phyloP scores from a whole-genome alignment of 2,329 filamentous ascomycete species.

The Colletotrichum chrysophilum region DNA sequence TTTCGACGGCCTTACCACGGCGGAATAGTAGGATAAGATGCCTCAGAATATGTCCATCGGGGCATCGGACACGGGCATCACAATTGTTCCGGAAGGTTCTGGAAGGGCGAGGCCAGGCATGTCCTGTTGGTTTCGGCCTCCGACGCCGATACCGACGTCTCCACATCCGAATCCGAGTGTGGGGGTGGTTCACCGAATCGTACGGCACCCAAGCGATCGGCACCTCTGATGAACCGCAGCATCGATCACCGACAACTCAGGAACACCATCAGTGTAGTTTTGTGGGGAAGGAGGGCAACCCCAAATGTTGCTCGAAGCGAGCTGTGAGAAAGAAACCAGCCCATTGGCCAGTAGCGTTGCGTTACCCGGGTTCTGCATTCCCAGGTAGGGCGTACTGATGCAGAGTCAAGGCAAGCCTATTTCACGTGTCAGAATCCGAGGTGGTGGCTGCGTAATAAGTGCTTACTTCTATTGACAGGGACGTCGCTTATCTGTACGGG shows the following conservation, averaged over 20 bases:
- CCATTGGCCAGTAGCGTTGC: not conserved
- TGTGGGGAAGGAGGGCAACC: not conserved
- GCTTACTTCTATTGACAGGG: not conserved
- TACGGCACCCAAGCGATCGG: not conserved
- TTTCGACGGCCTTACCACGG: not conserved
- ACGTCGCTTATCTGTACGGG: not conserved
- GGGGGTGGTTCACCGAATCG: not conserved
- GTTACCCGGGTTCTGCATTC: not conserved
- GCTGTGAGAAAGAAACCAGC: not conserved
- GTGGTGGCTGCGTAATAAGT: not conserved
- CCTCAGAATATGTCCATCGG: fast-evolving
- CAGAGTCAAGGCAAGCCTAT: not conserved
- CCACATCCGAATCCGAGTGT: not conserved
- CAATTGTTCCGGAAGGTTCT: not conserved
- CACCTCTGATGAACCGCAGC: not conserved
- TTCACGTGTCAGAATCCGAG: not conserved
- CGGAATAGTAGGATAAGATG: fast-evolving
- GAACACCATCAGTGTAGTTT: not conserved
- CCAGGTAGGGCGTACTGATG: not conserved
- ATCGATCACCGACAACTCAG: not conserved
- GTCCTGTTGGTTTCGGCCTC: not conserved
- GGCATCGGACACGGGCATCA: not conserved
- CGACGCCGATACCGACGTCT: not conserved
- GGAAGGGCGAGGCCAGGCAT: not conserved
- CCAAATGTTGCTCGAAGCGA: not conserved